Percentiles rank a stretch among this genome's conserved stretches.
Evolutionary conservation across 2,329 filamentous ascomycete genomes (phyloP).

Genomic region (Aspergillus sergii): DNA sequence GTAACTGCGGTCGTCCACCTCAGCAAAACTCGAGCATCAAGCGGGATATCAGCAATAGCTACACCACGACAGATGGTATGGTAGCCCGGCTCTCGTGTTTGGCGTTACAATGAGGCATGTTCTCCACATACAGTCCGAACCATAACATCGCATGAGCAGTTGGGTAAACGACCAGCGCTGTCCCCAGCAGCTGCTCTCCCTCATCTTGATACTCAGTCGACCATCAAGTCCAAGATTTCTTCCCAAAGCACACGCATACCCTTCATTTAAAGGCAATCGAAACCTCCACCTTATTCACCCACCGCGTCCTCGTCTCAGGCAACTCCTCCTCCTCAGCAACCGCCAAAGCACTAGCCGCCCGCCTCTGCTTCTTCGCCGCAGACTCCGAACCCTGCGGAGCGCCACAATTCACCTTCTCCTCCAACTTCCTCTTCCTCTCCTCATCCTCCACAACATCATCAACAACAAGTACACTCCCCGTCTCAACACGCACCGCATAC

Average conservation of each 20-base stretch:
- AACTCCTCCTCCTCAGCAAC: conserved; percentile 40
- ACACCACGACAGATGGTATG: neutral
- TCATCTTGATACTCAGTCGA: neutral
- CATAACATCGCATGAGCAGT: neutral
- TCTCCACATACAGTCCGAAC: neutral
- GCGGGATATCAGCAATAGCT: too few relatives aligned
- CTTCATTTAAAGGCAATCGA: conserved; percentile 45
- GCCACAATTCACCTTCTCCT: conserved; percentile 23
- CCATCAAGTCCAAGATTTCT: neutral
- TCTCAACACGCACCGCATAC: conserved; percentile 56
- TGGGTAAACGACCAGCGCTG: neutral
- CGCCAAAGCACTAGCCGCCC: conserved; percentile 20
- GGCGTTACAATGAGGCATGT: neutral
- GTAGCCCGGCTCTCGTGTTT: neutral
- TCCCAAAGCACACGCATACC: neutral
- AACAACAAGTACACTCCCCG: conserved; percentile 59
- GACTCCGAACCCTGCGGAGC: conserved; percentile 23
- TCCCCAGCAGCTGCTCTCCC: neutral
- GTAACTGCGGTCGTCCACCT: neutral
- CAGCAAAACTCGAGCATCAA: neutral
- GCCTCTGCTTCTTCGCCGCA: conserved; percentile 34
- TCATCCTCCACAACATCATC: conserved; percentile 59
- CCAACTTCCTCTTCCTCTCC: conserved; percentile 28
- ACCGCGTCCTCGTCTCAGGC: conserved; percentile 48
- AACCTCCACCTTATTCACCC: conserved; percentile 52